phyloP scores from a whole-genome alignment of 2,329 filamentous ascomycete genomes.

The Exophiala bonariae region DNA sequence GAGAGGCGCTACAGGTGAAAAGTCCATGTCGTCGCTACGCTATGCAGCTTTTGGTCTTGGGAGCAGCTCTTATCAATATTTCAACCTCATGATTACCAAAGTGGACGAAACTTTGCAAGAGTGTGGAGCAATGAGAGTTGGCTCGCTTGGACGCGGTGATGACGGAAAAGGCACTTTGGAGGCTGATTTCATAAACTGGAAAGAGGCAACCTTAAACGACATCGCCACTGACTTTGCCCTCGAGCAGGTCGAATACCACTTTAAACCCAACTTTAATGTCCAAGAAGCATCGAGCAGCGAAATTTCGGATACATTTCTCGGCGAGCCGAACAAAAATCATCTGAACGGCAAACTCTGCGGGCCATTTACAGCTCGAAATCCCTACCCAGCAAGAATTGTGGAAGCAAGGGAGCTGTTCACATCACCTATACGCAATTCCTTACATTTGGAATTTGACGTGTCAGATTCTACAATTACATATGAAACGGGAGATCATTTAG shows the following conservation, averaged over 20 bases:
- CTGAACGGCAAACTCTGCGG: too few species aligned
- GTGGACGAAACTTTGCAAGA: slow-evolving; percentile 79
- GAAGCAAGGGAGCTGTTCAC: too few species aligned
- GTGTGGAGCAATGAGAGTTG: slow-evolving; percentile 80
- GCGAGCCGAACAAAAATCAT: too few species aligned
- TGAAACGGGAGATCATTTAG: slow-evolving; percentile 44
- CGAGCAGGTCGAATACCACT: slow-evolving; percentile 93
- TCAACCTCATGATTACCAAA: slow-evolving; percentile 96
- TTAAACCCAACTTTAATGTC: slow-evolving; percentile 88
- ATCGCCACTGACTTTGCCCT: slow-evolving; percentile 80
- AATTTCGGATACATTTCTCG: too few species aligned
- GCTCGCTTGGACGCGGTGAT: slow-evolving; percentile 88
- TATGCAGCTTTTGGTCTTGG: slow-evolving; percentile 95
- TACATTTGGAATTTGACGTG: slow-evolving; percentile 42
- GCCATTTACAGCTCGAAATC: too few species aligned
- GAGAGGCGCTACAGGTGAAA: slow-evolving; percentile 60
- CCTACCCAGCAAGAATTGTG: too few species aligned
- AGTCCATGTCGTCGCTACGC: slow-evolving; percentile 77
- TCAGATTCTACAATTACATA: slow-evolving; percentile 43
- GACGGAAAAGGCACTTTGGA: slow-evolving; percentile 99
- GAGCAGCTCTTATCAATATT: slow-evolving; percentile 99
- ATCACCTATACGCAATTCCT: too few species aligned
- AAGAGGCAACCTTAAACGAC: slow-evolving; percentile 96
- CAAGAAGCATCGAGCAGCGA: too few species aligned
- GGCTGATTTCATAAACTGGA: slow-evolving; percentile 98